Evolutionary conservation across 1,139 yeast genomes (phyloP), one percentile per base, ranked within the genome.

Genomic region (Saccharomyces pastorianus): DNA sequence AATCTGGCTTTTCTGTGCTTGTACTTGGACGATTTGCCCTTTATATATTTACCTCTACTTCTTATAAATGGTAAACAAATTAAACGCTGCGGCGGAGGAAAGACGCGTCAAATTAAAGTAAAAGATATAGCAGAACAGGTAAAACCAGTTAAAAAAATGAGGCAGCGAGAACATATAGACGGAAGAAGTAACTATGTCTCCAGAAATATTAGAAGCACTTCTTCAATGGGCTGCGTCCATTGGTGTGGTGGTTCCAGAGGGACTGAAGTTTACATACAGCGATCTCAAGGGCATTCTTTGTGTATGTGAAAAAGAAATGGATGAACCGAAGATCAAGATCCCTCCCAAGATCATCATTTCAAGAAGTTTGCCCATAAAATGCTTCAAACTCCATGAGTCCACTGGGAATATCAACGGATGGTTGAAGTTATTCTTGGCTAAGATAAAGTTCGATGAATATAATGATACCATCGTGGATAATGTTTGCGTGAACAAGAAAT

Each of bases 341-440:
- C 83, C 85, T 0, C 55, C 65, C 2, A 58, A 66, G 3, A 58
- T 80, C 23, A 70, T 76, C 0, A 67, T 81, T 34, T 73, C 78
- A 1, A 67, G 76, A 62, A 65, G 4, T 59, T 74, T 27, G 84
- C 87, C 1, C 66, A 72, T 4, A 59, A 65, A 3, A 70, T 71
- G 9, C 79, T 82, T 55, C 52, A 55, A 6, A 32, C 48, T 31
- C 25, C 4, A n/a, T 31, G 50, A 46, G 44, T 47, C 46, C 29
- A n/a, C 31, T 1, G 56, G 56, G 6, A 59, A 64, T n/a, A 48
- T 49, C 5, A 76, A 75, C 57, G 65, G 76, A 0, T 68, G 79
- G 48, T 65, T 80, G 28, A 80, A 82, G 61, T 63, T 84, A 8
- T 73, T 75, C 34, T 64, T 85, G 53, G 77, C 84, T 3, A 74